Base-by-base conservation (phyloP, 768 basidiomycete genomes). In the Mycena maculata region DNA sequence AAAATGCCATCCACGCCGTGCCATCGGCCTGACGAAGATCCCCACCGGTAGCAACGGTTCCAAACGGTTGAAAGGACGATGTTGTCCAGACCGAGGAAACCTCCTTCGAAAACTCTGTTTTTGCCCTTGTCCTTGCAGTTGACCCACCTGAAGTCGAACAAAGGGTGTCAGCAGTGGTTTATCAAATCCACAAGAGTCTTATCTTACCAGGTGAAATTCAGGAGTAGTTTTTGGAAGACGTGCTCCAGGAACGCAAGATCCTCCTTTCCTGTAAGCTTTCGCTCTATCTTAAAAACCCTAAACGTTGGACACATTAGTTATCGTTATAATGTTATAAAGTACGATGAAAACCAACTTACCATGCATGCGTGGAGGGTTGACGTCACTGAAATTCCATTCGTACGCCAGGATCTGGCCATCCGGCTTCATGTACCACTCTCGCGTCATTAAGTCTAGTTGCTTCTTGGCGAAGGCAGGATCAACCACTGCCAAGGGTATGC, bases 1-100 rank as follows among this genome's bases (percentile, higher is more conserved):
- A 99, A 83, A 99, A 99, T 33, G 96, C 98, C 98, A 99, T 99
- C 98, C 98, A 99, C 0, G 97, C 95, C 8, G 98, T 99, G 11
- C 97, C 97, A 76, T 99, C 98, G 10, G 98, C 96, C 80, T 99
- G 98, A 59, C 97, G 95, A 64, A 99, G 84, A 20, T 82, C 88
- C 11, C 98, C 98, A 36, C 97, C 97, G 7, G 96, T 98, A 9
- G 98, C 27, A 99, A 81, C 27, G 95, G 94, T 78, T 99, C 98
- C 2, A 95, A 98, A 50, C 98, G 92, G 81, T 99, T 99, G 84
- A 99, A 99, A 8, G 94, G 16, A 96, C 96, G 67, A 99, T 99
- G 74, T 99, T 99, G 82, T 99, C 98, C 44, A 99, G 83, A 31
- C 98, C 98, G 41, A 99, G 86, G 84, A 99, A 99, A 22, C 98